Base-by-base conservation (phyloP, 1,139 yeast species). In the Trichomonascaceae sp. region DNA sequence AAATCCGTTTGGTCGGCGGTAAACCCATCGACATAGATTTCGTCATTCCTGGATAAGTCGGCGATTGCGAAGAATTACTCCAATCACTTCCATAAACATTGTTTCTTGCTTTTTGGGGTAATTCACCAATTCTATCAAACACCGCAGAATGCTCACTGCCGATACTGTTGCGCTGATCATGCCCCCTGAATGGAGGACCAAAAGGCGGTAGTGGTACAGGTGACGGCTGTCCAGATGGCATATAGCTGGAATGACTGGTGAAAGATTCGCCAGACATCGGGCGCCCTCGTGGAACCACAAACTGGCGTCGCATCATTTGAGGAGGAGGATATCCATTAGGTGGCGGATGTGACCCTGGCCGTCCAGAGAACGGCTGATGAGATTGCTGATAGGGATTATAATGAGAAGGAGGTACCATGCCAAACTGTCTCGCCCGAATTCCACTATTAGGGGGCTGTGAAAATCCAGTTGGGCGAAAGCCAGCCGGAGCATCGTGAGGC, bases 41-140 rank as follows among this genome's bases (percentile, higher is more conserved):
- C 6, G 41, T 4, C 41, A 36, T 36, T 5, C 41, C 41, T 36
- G 41, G 41, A 36, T 36, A 36, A n/a, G 41, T 36, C 41, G 41
- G 41, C 8, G 41, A 36, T 13, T 36, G 41, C 17, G 41, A 36
- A 3, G 41, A 36, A 15, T 32, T 39, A 15, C 50, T 48, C 50
- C 50, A 48, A 27, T 48, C 50, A 15, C 43, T 27, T n/a, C 50
- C 50, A 15, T 39, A 48, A 9, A 44, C 50, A 48, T 48, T 48
- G 22, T 20, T 48, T 24, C 50, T 20, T 13, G 22, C 43, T 8
- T 36, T 22, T 1, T 43, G 49, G 5, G 39, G 36, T 17, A 36
- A 15, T 13, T 36, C 41, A 5, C 45, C 50, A n/a, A 27, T 27
- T 10, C 45, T 43, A 17, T 39, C 45, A 20, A 20, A 30, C 36